Conservation (phyloP, 805 yeast species). For the Zygoascus bituminiphila region DNA sequence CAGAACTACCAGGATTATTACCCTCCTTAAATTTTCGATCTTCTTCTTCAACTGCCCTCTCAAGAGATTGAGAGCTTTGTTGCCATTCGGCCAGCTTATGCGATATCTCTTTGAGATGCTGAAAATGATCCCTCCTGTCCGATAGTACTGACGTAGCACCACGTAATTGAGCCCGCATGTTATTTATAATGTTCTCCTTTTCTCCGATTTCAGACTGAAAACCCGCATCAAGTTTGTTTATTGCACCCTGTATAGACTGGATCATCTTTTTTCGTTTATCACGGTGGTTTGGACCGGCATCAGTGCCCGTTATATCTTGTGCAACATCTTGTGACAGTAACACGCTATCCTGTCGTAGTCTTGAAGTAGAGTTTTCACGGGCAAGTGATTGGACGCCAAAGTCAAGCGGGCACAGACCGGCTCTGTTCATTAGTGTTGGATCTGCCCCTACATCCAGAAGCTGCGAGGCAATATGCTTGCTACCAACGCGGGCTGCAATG, state of each 20-base stretch:
- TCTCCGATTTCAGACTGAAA: conserved; percentile 49
- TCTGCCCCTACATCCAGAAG: conserved; percentile 85
- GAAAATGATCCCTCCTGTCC: conserved; percentile 41
- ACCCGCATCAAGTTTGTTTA: conserved; percentile 46
- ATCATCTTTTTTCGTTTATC: conserved; percentile 37
- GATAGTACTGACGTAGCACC: conserved; percentile 48
- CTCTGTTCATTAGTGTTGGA: conserved; percentile 65
- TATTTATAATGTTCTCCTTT: conserved; percentile 45
- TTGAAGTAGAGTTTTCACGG: neutral
- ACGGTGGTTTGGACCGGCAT: neutral
- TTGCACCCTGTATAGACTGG: conserved; percentile 43
- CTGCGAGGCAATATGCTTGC: conserved; percentile 69
- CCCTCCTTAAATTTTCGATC: conserved; percentile 41
- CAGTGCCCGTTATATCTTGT: neutral
- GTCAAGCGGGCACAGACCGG: conserved; percentile 80
- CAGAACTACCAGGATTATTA: conserved; percentile 13
- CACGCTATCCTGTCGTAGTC: neutral
- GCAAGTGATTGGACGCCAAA: conserved; percentile 50
- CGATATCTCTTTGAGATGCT: conserved; percentile 38
- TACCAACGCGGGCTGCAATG: conserved; percentile 84
- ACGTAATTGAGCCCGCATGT: conserved; percentile 47
- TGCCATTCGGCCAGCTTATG: conserved; percentile 40
- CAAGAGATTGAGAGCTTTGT: conserved; percentile 49
- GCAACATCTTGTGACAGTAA: neutral
- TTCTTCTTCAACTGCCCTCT: conserved; percentile 57